Conservation (phyloP, 768 basidiomycete genomes). For the Xerocomellus chrysenteron region DNA sequence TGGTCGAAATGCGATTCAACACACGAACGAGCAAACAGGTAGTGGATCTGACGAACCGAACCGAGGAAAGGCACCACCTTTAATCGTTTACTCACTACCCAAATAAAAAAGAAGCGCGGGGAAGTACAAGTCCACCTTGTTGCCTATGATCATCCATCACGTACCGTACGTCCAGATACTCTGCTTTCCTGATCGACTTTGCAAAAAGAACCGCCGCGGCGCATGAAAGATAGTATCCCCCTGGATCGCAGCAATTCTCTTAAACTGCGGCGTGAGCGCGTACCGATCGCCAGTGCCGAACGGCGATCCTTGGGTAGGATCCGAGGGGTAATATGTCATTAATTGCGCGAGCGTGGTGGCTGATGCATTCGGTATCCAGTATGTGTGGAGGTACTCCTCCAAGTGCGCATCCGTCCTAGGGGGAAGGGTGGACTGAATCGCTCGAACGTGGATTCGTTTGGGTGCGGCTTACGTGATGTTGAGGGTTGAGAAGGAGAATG, state of each 20-base stretch:
- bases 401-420: conserved; percentile 26
- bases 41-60: conserved; percentile 32
- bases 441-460: too few species aligned
- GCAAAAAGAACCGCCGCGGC: conserved; percentile 47
- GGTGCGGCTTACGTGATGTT: background rate
- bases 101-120: background rate
- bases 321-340: conserved; percentile 26
- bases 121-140: too few species aligned
- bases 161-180: conserved; percentile 37
- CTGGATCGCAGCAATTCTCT: conserved; percentile 48
- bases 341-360: conserved; percentile 25
- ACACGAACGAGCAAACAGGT: background rate
- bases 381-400: conserved; percentile 20
- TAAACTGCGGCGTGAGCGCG: conserved; percentile 47
- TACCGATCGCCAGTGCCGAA: conserved; percentile 49
- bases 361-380: conserved; percentile 31
- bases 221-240: conserved; percentile 54
- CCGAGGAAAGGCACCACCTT: conserved; percentile 44
- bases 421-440: background rate
- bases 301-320: conserved; percentile 48
- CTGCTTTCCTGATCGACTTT: conserved; percentile 37
- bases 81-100: conserved; percentile 45
- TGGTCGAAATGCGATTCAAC: background rate
- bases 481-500: conserved; percentile 27
- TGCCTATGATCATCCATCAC: background rate